These are phyloP conservation scores for Lipomyces yamadae DNA, from an alignment of 805 yeast species.

Conservation along the genomic window DNA sequence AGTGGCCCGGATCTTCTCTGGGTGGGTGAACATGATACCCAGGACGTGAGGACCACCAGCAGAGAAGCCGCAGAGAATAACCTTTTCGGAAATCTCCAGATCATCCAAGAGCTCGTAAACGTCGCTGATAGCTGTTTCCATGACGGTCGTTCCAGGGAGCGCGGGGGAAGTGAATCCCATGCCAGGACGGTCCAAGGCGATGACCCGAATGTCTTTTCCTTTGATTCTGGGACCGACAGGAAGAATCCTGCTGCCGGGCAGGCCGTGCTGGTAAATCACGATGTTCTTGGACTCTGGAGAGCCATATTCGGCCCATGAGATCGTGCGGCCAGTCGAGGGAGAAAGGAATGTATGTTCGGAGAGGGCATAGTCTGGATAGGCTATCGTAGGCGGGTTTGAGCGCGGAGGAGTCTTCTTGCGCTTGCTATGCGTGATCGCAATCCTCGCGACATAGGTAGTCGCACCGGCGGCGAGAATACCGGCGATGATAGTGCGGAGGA, in stretches of 20 bases:
- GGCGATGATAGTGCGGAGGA: constrained; percentile 11
- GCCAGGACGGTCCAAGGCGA: constrained; percentile 37
- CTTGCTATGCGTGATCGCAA: constrained; percentile 16
- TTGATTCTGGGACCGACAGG: constrained; percentile 35
- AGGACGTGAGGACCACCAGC: constrained; percentile 38
- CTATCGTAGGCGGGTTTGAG: constrained; percentile 33
- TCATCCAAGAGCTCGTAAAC: constrained; percentile 35
- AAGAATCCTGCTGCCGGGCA: constrained; percentile 35
- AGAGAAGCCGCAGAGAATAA: constrained; percentile 36
- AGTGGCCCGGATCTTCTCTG: constrained; percentile 26
- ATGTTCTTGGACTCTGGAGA: constrained; percentile 31
- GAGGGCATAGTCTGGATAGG: constrained; percentile 34
- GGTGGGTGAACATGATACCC: constrained; percentile 29
- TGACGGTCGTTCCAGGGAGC: constrained; percentile 27
- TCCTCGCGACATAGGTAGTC: constrained; percentile 7
- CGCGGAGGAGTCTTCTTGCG: constrained; percentile 31
- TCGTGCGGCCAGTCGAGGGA: constrained; percentile 34
- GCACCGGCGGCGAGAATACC: constrained; percentile 22
- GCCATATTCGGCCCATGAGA: constrained; percentile 38
- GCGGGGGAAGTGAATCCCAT: constrained; percentile 36
- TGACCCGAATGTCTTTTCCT: constrained; percentile 37
- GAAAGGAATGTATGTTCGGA: constrained; percentile 37
- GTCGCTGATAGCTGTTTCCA: constrained; percentile 35
- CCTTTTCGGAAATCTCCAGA: constrained; percentile 27
- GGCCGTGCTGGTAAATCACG: constrained; percentile 36